These are phyloP conservation scores for Pelargonium nanum DNA, from an alignment of 345 rosid genomes.

Conservation along the genomic window DNA sequence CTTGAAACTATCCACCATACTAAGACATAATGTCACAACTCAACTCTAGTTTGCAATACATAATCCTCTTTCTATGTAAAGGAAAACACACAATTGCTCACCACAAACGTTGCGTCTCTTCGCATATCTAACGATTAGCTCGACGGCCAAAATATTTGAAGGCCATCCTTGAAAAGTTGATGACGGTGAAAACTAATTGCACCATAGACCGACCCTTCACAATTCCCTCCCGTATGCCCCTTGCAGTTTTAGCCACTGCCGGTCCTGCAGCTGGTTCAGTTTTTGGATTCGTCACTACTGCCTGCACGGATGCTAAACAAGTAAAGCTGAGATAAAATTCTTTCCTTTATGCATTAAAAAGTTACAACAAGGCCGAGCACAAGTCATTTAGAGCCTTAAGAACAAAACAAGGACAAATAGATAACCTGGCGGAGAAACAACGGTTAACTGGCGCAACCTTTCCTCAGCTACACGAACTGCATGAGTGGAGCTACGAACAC, in stretches of 20 bases:
- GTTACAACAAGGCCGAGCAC: constrained; percentile 2
- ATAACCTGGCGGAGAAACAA: constrained; percentile 45
- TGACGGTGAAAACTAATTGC: constrained; percentile 37
- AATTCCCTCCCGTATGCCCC: constrained; percentile 47
- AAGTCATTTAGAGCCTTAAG: neutral
- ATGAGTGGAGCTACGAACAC: constrained; percentile 66
- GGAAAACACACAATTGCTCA: constrained; percentile 9
- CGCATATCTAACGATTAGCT: constrained; percentile 29
- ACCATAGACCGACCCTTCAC: constrained; percentile 57
- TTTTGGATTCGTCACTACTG: constrained; percentile 21
- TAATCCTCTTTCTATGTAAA: neutral
- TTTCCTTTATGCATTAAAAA: constrained; percentile 2
- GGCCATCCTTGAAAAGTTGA: constrained; percentile 32
- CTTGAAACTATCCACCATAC: neutral
- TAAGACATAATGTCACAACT: neutral
- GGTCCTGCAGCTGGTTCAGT: constrained; percentile 29
- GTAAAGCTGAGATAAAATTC: constrained; percentile 43
- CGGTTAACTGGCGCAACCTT: constrained; percentile 49
- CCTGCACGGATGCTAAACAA: constrained; percentile 72
- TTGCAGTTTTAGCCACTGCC: constrained; percentile 43
- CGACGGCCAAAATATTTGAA: constrained; percentile 33
- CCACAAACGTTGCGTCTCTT: constrained; percentile 14
- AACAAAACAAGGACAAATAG: neutral
- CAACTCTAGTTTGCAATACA: too few species aligned
- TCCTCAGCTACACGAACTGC: constrained; percentile 84